Conservation (phyloP, 2,329 filamentous ascomycete species). For the Talaromyces sp. region DNA sequence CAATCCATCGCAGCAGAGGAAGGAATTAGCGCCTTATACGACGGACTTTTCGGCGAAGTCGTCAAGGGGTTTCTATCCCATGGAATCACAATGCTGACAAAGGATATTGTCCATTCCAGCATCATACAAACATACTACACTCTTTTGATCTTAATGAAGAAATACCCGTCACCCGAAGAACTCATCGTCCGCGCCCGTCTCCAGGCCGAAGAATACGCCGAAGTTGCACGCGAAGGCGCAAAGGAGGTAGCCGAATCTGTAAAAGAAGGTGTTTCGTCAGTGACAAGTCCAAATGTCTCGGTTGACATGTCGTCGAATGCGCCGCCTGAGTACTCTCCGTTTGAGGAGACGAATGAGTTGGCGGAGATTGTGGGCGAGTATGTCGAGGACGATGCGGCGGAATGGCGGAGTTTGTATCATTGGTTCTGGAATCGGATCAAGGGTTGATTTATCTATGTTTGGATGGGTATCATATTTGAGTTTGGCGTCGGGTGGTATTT, state of each 20-base stretch:
- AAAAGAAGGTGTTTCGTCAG: conserved; percentile 5
- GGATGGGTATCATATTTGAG: neutral
- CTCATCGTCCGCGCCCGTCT: conserved; percentile 38
- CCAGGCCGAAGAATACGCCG: conserved; percentile 41
- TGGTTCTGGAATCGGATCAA: conserved; percentile 37
- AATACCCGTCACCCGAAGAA: conserved; percentile 43
- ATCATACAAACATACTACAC: conserved; percentile 71
- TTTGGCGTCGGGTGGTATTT: neutral
- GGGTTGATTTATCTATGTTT: neutral
- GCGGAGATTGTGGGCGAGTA: conserved; percentile 46
- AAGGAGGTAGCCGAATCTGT: conserved; percentile 25
- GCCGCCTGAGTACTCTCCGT: conserved; percentile 19
- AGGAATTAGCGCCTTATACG: conserved; percentile 67
- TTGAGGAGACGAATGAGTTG: conserved; percentile 38
- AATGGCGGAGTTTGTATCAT: conserved; percentile 41
- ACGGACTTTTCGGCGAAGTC: conserved; percentile 71
- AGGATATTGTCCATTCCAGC: conserved; percentile 69
- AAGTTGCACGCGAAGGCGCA: conserved; percentile 39
- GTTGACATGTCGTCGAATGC: conserved; percentile 32
- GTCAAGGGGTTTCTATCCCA: conserved; percentile 82
- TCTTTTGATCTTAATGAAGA: conserved; percentile 49
- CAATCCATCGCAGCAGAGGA: conserved; percentile 58
- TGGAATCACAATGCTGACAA: conserved; percentile 81
- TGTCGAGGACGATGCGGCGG: conserved; percentile 41
- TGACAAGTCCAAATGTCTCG: conserved; percentile 26